Base-by-base conservation (phyloP, 1,284 basidiomycete genomes). In the Boletellus dicymbophilus region DNA sequence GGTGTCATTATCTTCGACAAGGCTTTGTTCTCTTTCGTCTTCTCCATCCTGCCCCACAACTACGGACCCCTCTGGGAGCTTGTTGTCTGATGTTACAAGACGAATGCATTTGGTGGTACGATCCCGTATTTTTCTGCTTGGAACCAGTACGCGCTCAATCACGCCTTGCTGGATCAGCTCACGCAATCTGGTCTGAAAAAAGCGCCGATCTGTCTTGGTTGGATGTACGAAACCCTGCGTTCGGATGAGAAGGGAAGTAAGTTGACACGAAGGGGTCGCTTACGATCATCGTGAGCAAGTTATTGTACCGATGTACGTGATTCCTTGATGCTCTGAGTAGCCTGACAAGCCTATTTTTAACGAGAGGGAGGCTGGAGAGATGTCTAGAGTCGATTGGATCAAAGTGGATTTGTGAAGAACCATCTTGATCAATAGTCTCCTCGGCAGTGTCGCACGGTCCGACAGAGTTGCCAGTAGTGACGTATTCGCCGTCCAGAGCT, bases 381-480 rank as follows among this genome's bases (percentile, higher is more conserved):
- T 90, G 86, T 28, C 84, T 80, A 20, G 82, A 77, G 61, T 90
- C 88, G 42, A 92, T 89, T 2, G 86, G 79, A 25, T 84, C 81
- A 57, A 92, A 91, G 11, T 75, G 6, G 62, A 63, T 20, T 59
- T 53, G 56, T n/a, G 70, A 66, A 26, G 63, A 56, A 16, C 61
- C 66, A 6, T 56, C 58, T 36, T 74, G 59, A 44, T 49, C 59
- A 26, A 60, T 48, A 33, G 54, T 51, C 40, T 68, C 66, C 10
- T 69, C 71, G 8, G 60, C 56, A n/a, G 57, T 58, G 38, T 67
- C 65, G 10, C 52, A 49, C 7, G 54, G 53, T 37, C 69, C 55
- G n/a, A 56, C 54, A 31, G 51, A 68, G 36, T 72, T 67, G 3
- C 62, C 41, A 23, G 33, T 37, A 34, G 46, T 16, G 12, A 46